Percentiles rank a stretch among this genome's conserved stretches.
These are phyloP conservation scores for Ophiostoma ulmi DNA, from an alignment of 2,329 filamentous ascomycete species.

Conservation along the genomic window DNA sequence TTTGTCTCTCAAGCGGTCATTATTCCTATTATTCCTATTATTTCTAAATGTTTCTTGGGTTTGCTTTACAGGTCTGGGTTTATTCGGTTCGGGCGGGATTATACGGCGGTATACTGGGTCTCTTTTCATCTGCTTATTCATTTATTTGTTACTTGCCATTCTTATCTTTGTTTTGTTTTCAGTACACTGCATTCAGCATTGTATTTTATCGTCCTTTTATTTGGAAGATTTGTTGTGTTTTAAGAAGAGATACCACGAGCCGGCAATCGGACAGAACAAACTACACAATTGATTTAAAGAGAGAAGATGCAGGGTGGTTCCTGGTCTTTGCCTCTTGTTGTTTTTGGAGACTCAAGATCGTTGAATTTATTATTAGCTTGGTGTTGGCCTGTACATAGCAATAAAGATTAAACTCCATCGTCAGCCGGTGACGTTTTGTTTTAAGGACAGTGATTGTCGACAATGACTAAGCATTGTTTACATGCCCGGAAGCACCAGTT, in stretches of 20 bases:
- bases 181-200: not conserved
- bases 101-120: not conserved
- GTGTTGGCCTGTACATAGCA: conserved; percentile 10
- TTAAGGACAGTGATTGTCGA: not conserved
- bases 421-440: no score
- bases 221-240: conserved; percentile 11
- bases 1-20: not conserved
- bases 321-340: not conserved
- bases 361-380: not conserved
- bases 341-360: conserved; percentile 5
- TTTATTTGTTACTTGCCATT: not conserved
- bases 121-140: not conserved
- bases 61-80: conserved; percentile 11
- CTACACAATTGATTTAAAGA: conserved; percentile 14
- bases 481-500: no score
- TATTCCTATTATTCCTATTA: not conserved
- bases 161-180: not conserved
- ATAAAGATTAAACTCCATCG: not conserved
- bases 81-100: not conserved
- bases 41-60: not conserved
- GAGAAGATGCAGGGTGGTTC: not conserved
- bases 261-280: conserved; percentile 16
- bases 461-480: no score
- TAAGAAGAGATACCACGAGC: conserved; percentile 16
- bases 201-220: not conserved